These are phyloP conservation scores for Penicillium simplicissimum DNA, from an alignment of 495 filamentous ascomycete species.

Conservation along the genomic window DNA sequence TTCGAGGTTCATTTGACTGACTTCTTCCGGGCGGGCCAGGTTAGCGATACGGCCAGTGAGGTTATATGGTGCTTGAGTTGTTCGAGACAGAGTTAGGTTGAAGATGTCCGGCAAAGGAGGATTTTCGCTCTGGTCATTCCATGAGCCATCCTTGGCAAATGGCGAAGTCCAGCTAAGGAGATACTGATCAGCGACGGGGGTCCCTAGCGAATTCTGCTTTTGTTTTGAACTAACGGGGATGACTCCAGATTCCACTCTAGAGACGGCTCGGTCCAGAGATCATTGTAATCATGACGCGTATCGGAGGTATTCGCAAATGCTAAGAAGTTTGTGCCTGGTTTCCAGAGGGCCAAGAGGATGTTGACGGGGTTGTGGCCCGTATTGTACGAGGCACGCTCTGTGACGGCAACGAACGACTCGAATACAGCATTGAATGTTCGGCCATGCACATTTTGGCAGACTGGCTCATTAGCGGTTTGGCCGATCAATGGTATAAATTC, in stretches of 20 bases:
- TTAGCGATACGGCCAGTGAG: neutral
- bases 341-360: neutral
- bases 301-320: neutral
- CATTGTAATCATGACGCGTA: neutral
- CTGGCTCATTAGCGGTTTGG: neutral
- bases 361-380: slow-evolving; percentile 1
- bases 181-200: neutral
- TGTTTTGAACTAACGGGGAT: neutral
- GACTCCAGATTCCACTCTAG: neutral
- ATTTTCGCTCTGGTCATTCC: neutral
- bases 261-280: neutral
- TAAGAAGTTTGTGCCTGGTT: neutral
- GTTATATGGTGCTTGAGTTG: neutral
- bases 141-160: neutral
- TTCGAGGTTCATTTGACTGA: neutral
- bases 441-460: neutral
- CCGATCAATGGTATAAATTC: neutral
- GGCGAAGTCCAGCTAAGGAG: neutral
- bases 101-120: neutral
- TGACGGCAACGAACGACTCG: neutral
- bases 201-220: neutral
- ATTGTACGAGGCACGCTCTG: neutral
- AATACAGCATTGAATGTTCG: neutral
- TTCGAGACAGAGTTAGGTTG: neutral
- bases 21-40: neutral